A percentile compares a stretch with the other conserved stretches of the same genome.
These are phyloP conservation scores for Candida palmyrensis DNA, from an alignment of 805 yeast genomes.

Conservation along the genomic window DNA sequence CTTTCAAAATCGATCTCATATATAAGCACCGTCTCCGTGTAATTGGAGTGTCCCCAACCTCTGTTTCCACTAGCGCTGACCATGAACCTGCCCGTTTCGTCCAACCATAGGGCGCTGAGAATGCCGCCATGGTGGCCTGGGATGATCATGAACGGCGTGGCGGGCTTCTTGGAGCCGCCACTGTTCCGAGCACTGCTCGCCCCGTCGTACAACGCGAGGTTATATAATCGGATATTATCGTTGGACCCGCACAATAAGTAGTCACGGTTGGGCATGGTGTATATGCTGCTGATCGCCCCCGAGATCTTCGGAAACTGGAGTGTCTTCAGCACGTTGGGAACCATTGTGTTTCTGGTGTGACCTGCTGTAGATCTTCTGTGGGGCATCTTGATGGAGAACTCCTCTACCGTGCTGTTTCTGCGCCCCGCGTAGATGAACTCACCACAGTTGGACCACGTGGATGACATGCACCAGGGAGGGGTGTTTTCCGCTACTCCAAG, in stretches of 20 bases:
- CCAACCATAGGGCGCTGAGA: conserved; percentile 70
- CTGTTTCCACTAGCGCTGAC: conserved; percentile 90
- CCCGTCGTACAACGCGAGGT: conserved; percentile 46
- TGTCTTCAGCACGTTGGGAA: conserved; percentile 48
- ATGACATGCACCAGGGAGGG: conserved; percentile 93
- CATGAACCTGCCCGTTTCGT: conserved; percentile 84
- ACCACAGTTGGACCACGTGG: conserved; percentile 87
- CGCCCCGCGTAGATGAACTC: conserved; percentile 78
- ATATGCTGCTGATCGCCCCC: conserved; percentile 83
- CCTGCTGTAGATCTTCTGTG: conserved; percentile 18
- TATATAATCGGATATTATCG: conserved; percentile 87
- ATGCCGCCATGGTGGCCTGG: conserved; percentile 98
- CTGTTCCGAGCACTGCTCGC: conserved; percentile 18
- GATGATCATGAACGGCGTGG: conserved; percentile 78
- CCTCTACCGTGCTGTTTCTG: conserved; percentile 83
- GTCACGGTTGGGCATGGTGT: conserved; percentile 73
- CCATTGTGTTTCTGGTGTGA: conserved; percentile 18
- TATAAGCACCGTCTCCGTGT: conserved; percentile 74
- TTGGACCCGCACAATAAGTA: conserved; percentile 83
- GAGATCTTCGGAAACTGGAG: conserved; percentile 79
- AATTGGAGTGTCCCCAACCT: conserved; percentile 83
- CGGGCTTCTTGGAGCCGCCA: conserved; percentile 26
- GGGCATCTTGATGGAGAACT: conserved; percentile 59
- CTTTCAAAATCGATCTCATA: conserved; percentile 63
- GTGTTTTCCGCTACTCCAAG: conserved; percentile 55